Base-by-base conservation (phyloP, 1,139 yeast species). In the Spencermartinsiella ligniputridi region DNA sequence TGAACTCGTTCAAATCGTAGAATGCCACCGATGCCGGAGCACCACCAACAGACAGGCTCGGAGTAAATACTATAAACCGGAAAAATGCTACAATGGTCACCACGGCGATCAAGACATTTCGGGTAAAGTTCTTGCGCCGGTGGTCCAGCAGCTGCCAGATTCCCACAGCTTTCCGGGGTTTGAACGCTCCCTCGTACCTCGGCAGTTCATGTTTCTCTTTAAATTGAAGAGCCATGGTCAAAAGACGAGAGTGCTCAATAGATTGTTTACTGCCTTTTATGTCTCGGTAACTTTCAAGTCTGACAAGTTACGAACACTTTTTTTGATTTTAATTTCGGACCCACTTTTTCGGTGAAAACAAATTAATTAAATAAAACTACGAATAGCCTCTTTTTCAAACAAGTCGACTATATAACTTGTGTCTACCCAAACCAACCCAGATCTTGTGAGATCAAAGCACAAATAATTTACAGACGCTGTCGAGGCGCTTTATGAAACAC, bases 1-100 rank as follows among this genome's bases (percentile, higher is more conserved):
- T 64, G 50, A 69, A 74, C 37, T 72, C 69, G 33, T 64, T 62
- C 44, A 81, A 58, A 58, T 80, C 85, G 54, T 75, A 79, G 54
- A 66, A 76, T 39, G 72, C 75, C 6, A 75, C 15, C 13, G 32
- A 27, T 5, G 32, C 15, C 15, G 15, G 5, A 9, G 32, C 12
- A 5, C 15, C 5, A 6, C 13, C 32, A 6, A 11, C 25, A 4
- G 32, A 4, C 13, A 6, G 12, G 36, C 20, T 9, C 22, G 36
- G 22, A 4, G 19, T n/a, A 8, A 35, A 21, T 15, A 29, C 24
- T 3, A 32, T 16, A 2, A 44, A 17, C 13, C 39, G 21, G 20
- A 41, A 17, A 6, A 44, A 33, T 3, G 29, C 20, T 6, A 40
- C 11, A 11, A 41, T 29, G 18, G 40, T 30, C 13, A 41, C 5